A percentile compares a stretch with the other conserved stretches of the same genome.
Conservation (phyloP, 2,329 filamentous ascomycete genomes). For the Bisporella sp. region DNA sequence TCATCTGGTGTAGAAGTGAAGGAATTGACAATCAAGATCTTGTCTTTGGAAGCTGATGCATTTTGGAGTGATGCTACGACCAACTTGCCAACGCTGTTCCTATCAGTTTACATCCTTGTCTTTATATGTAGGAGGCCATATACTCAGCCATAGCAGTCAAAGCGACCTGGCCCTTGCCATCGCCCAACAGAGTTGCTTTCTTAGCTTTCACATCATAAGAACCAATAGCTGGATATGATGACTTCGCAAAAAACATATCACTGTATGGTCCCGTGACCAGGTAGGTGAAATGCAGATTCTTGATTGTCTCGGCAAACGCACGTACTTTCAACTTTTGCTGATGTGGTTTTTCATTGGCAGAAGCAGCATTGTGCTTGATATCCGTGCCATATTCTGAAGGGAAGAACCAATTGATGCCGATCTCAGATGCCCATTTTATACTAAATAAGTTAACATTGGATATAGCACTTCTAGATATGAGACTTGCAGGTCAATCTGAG, state of each 20-base stretch:
- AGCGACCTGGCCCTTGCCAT: constrained; percentile 54
- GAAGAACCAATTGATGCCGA: constrained; percentile 50
- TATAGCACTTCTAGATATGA: background rate
- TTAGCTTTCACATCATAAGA: constrained; percentile 44
- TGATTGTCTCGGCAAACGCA: constrained; percentile 45
- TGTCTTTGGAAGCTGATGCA: constrained; percentile 29
- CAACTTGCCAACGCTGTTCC: constrained; percentile 39
- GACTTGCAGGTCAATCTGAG: constrained; percentile 1
- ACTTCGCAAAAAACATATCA: constrained; percentile 1
- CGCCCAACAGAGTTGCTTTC: constrained; percentile 54
- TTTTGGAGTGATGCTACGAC: constrained; percentile 29
- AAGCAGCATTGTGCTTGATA: constrained; percentile 49
- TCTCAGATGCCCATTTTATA: constrained; percentile 14
- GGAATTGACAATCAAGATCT: constrained; percentile 28
- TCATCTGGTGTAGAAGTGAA: constrained; percentile 30
- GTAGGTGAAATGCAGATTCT: constrained; percentile 53
- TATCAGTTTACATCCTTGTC: background rate
- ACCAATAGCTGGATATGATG: constrained; percentile 19
- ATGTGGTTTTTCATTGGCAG: constrained; percentile 56
- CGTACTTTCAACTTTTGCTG: constrained; percentile 65
- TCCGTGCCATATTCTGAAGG: constrained; percentile 48
- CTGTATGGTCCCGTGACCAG: constrained; percentile 16
- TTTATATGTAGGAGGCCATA: constrained; percentile 24
- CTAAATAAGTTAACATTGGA: background rate
- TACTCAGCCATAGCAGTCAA: constrained; percentile 69